A percentile compares a stretch with the other conserved stretches of the same genome.
These are phyloP conservation scores for Chrysophaeum taylorii DNA, from an alignment of 352 stramenopile species.

Conservation along the genomic window DNA sequence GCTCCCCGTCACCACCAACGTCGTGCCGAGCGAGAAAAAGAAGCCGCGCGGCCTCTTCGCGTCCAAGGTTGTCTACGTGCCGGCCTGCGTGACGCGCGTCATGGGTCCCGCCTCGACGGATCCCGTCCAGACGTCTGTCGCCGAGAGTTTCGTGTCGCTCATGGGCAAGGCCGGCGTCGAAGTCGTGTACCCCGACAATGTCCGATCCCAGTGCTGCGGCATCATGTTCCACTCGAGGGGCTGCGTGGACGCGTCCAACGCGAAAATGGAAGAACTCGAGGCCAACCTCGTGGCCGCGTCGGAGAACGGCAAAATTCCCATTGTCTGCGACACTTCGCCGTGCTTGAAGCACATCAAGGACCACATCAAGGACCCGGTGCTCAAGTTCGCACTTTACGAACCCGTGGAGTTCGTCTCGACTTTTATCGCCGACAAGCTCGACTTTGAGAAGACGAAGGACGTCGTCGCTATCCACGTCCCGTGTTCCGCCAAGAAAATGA, in stretches of 20 bases:
- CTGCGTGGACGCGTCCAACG: slow-evolving; percentile 6
- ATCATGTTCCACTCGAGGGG: slow-evolving; percentile 12
- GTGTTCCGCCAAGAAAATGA: slow-evolving; percentile 14
- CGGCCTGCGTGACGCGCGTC: slow-evolving; percentile 5
- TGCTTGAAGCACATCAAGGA: slow-evolving; percentile 14
- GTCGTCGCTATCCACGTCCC: slow-evolving; percentile 3
- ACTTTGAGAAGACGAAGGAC: background rate
- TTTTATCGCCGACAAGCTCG: background rate
- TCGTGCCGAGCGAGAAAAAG: background rate
- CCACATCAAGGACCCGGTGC: background rate
- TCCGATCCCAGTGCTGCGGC: background rate
- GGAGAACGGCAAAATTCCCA: background rate
- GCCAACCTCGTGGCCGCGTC: background rate
- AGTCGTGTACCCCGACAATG: background rate
- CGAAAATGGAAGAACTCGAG: background rate
- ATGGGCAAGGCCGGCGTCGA: slow-evolving; percentile 5
- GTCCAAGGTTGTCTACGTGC: slow-evolving; percentile 5
- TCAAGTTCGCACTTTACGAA: slow-evolving; percentile 10
- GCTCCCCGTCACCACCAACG: background rate
- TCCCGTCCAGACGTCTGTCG: background rate
- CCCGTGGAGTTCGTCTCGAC: slow-evolving; percentile 7
- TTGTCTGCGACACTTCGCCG: slow-evolving; percentile 11
- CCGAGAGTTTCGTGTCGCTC: background rate
- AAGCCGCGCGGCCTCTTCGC: background rate
- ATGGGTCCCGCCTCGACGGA: background rate